Evolutionary conservation across 2,329 filamentous ascomycete genomes (phyloP), one percentile per base, ranked within the genome.

Genomic region (Sphaerulina populicola): DNA sequence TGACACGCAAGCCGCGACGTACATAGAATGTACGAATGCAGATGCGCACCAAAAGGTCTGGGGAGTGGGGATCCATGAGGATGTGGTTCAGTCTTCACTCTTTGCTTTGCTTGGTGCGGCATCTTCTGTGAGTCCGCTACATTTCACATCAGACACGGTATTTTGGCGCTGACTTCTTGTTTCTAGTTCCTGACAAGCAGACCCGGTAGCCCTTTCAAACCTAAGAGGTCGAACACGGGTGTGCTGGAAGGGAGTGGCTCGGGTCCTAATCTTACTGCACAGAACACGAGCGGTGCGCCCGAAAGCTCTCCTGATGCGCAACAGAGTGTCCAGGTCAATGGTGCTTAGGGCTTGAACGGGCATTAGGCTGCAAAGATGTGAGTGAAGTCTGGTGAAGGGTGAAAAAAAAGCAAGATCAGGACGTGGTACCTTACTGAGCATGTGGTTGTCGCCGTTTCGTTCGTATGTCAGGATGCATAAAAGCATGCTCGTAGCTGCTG

Each of bases 61-160:
- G 88, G 89, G 89, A 60, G 85, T 95, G 6, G 89, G 88, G 31
- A 87, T 96, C 61, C 88, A 96, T 67, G 85, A 91, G 67, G 91
- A 95, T 74, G 88, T 94, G 54, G 88, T 94, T 15, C 87, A 94
- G 69, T 89, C 87, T 62, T 90, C 85, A 68, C 78, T 96, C 64
- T 86, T 89, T 67, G 90, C 90, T 52, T 75, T 95, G 60, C 74
- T 95, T 67, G 86, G 84, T 60, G 90, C 89, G 44, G 89, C 90
- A 48, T 87, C 82, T 68, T 91, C 86, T 64, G 88, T 94, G 75
- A 79, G 85, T 78, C 2, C 8, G 36, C 14, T 27, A 30, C 11
- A 27, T 10, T 31, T 50, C 6, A 39, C 43, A 48, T 56, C 1
- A 27, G 6, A 27, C 23, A 27, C 23, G 6, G 23, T 27, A 27